These are phyloP conservation scores for Hsuehochloa calcarea DNA, from an alignment of 176 grass and related monocot genomes.

Conservation along the genomic window DNA sequence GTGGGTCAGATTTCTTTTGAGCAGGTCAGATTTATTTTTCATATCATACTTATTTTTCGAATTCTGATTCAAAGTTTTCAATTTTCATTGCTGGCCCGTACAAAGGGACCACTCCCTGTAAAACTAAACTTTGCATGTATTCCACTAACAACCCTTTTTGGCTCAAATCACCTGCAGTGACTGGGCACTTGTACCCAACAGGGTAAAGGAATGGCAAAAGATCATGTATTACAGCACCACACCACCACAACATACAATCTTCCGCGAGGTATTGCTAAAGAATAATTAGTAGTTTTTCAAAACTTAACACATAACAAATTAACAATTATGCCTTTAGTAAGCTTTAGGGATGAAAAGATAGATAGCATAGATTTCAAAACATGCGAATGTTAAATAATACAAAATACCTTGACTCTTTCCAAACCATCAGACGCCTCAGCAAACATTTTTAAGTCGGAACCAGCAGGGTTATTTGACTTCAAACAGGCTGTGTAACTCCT, in stretches of 20 bases:
- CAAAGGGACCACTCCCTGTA: not conserved
- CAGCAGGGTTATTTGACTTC: constrained; percentile 35
- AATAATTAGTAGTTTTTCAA: not conserved
- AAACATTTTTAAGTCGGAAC: constrained; percentile 55
- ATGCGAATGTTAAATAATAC: constrained; percentile 7
- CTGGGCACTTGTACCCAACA: not conserved
- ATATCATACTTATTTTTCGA: not conserved
- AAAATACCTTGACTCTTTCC: constrained; percentile 67
- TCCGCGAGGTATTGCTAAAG: not conserved
- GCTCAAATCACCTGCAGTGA: not conserved
- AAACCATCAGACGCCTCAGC: constrained; percentile 83
- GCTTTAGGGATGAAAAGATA: not conserved
- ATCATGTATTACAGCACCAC: not conserved
- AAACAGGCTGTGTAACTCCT: constrained; percentile 66
- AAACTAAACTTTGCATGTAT: not conserved
- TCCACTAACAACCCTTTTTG: not conserved
- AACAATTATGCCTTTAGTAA: not conserved
- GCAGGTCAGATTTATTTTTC: not conserved
- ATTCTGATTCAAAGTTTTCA: not conserved
- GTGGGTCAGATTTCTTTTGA: not conserved
- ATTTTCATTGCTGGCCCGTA: not conserved
- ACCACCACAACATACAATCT: not conserved
- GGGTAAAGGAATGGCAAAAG: not conserved
- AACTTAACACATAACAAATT: not conserved
- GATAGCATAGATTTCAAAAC: not conserved